Percentiles rank a stretch among this genome's conserved stretches.
Conservation (phyloP, 345 rosid species). For the Dovyalis caffra region DNA sequence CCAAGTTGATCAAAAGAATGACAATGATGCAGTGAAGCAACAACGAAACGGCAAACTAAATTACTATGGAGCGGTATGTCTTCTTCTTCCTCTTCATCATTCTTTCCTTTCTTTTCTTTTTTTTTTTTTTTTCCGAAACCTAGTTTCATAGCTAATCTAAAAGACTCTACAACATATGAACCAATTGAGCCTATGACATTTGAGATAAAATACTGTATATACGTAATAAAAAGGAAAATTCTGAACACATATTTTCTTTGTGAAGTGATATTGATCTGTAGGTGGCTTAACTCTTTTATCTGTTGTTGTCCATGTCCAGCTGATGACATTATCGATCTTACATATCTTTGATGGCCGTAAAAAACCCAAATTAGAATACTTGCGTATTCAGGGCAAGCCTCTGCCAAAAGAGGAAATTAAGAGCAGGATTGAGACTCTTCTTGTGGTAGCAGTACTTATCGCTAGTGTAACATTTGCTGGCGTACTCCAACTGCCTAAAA, state of each 20-base stretch:
- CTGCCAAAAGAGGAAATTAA: background rate
- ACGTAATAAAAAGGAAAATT: no score
- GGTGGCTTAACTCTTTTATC: background rate
- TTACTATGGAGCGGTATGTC: no score
- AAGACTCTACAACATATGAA: no score
- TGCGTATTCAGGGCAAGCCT: no score
- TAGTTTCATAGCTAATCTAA: no score
- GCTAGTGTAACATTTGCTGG: slow-evolving; percentile 24
- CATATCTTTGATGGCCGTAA: background rate
- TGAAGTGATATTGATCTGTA: no score
- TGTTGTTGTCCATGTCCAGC: background rate
- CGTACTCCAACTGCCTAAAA: slow-evolving; percentile 2
- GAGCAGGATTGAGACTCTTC: slow-evolving; percentile 17
- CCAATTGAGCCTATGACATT: no score
- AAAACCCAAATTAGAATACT: background rate
- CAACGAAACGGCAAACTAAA: no score
- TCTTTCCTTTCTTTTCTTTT: no score
- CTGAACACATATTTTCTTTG: background rate
- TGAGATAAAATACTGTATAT: no score
- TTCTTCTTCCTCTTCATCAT: no score
- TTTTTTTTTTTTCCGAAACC: background rate
- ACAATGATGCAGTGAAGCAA: background rate
- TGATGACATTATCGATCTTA: background rate
- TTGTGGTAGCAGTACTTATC: slow-evolving; percentile 21
- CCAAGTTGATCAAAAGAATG: background rate